Percentiles rank a stretch among this genome's conserved stretches.
Evolutionary conservation across 768 basidiomycete species (phyloP).

Genomic region (Lactarius vividus): DNA sequence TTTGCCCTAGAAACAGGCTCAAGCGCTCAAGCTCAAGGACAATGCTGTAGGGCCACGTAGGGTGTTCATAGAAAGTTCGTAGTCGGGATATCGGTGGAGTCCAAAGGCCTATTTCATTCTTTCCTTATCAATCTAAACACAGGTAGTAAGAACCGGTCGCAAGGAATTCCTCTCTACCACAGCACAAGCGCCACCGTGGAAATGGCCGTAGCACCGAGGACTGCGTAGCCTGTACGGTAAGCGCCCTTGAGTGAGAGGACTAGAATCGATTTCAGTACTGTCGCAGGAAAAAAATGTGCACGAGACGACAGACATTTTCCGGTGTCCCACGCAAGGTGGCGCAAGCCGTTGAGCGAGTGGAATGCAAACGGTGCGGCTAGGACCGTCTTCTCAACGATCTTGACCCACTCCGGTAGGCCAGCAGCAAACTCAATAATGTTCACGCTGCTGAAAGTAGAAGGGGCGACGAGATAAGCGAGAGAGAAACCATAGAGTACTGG

Average conservation of each 20-base stretch:
- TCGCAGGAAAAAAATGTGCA: not conserved
- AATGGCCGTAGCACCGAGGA: slow-evolving; percentile 73
- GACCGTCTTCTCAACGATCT: slow-evolving; percentile 70
- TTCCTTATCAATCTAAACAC: not conserved
- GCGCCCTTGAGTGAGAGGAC: slow-evolving; percentile 79
- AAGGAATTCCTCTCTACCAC: slow-evolving; percentile 34
- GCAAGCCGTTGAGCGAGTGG: slow-evolving; percentile 86
- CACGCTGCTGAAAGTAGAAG: slow-evolving; percentile 74
- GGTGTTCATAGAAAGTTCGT: not conserved
- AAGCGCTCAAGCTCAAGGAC: not conserved
- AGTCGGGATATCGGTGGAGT: not conserved
- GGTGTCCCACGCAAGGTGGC: slow-evolving; percentile 89
- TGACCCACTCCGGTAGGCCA: slow-evolving; percentile 70
- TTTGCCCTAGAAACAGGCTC: not conserved
- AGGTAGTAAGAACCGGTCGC: not conserved
- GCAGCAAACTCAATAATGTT: slow-evolving; percentile 71
- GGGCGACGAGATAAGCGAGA: slow-evolving; percentile 80
- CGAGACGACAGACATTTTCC: slow-evolving; percentile 68
- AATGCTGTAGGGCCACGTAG: not conserved
- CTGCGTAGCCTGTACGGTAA: slow-evolving; percentile 80
- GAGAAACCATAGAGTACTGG: slow-evolving; percentile 87
- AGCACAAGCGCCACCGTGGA: slow-evolving; percentile 71
- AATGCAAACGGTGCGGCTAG: slow-evolving; percentile 88
- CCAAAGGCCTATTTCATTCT: not conserved
- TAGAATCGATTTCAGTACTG: slow-evolving; percentile 33